phyloP scores from a whole-genome alignment of 768 basidiomycete species.

The Suillus discolor region DNA sequence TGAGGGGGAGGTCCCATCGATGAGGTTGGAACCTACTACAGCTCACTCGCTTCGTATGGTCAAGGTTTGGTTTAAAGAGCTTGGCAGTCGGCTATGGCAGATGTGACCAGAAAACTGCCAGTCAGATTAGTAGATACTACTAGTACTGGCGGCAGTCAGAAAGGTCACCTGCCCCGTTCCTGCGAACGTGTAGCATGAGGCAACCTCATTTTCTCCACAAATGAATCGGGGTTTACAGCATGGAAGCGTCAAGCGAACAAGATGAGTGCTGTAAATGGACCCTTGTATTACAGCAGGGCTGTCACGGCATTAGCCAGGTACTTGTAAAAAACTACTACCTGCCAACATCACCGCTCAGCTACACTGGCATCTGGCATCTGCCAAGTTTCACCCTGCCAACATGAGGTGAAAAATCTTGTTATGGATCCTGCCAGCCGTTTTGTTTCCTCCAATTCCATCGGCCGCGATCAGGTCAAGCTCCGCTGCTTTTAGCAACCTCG shows the following conservation, averaged over 20 bases:
- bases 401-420: constrained; percentile 16
- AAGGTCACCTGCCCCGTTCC: constrained; percentile 8
- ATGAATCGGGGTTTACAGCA: constrained; percentile 19
- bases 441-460: constrained; percentile 15
- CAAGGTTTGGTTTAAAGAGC: background rate
- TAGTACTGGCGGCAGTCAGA: background rate
- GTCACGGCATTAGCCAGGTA: background rate
- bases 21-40: background rate
- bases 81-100: background rate
- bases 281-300: constrained; percentile 3
- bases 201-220: constrained; percentile 24
- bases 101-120: background rate
- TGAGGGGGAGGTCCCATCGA: background rate
- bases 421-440: constrained; percentile 14
- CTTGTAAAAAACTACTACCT: background rate
- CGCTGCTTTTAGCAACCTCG: constrained; percentile 37
- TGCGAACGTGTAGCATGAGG: constrained; percentile 26
- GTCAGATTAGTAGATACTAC: background rate
- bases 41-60: background rate
- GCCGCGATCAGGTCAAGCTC: constrained; percentile 19
- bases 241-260: constrained; percentile 8
- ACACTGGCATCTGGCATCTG: background rate
- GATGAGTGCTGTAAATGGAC: background rate
- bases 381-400: background rate
- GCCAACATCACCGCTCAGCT: background rate